Conservation (phyloP, 164 flowering plant species). For the Warburgia ugandensis region DNA sequence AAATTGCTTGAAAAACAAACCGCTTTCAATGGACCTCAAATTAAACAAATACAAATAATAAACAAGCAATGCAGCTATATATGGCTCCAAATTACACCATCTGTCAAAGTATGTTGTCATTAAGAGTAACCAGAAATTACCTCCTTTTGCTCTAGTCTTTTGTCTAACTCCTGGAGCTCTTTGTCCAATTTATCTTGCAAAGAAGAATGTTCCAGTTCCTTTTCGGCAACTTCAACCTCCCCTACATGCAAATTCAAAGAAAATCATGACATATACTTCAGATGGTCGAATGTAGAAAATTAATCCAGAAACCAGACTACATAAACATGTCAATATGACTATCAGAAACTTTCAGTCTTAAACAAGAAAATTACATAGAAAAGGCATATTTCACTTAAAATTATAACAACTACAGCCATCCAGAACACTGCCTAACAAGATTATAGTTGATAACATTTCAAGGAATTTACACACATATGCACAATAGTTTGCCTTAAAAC, state of each 20-base stretch:
- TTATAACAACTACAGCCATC: not conserved
- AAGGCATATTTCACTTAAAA: not conserved
- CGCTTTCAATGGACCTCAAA: too few species aligned
- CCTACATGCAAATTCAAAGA: slow-evolving; percentile 26
- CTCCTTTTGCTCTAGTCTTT: slow-evolving; percentile 87
- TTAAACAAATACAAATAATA: too few species aligned
- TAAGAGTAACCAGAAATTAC: slow-evolving; percentile 21
- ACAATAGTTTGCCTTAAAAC: too few species aligned
- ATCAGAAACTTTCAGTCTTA: not conserved
- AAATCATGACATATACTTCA: not conserved
- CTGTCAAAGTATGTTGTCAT: not conserved
- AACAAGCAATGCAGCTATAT: too few species aligned
- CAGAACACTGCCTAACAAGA: too few species aligned
- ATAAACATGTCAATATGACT: not conserved
- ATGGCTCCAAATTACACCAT: too few species aligned
- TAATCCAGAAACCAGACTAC: not conserved
- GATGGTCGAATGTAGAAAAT: not conserved
- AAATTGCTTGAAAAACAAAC: too few species aligned
- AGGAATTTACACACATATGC: too few species aligned
- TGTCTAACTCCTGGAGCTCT: slow-evolving; percentile 85
- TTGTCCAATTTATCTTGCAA: slow-evolving; percentile 74
- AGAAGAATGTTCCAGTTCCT: slow-evolving; percentile 81
- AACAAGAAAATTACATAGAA: not conserved
- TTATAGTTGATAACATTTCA: too few species aligned
- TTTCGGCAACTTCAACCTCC: slow-evolving; percentile 57